phyloP scores from a whole-genome alignment of 2,329 filamentous ascomycete species.

The Penicillium hesseltinei region DNA sequence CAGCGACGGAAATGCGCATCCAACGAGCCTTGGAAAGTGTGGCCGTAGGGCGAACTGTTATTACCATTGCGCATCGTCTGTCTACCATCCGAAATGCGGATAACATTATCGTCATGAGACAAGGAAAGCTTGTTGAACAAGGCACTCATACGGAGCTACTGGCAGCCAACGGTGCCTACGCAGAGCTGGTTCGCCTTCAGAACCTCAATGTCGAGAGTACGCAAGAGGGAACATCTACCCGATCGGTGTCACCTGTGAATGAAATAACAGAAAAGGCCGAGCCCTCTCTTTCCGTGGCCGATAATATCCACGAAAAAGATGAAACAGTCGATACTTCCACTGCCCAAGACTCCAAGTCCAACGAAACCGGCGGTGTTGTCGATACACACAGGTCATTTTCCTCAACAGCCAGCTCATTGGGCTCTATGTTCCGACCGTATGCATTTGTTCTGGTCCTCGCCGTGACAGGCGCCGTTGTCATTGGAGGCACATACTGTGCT shows the following conservation, averaged over 20 bases:
- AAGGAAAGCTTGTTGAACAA: conserved; percentile 46
- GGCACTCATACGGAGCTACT: conserved; percentile 43
- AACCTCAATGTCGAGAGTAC: conserved; percentile 2
- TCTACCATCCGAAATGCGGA: conserved; percentile 17
- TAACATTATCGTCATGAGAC: conserved; percentile 17
- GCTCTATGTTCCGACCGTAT: conserved; percentile 11
- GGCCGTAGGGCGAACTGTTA: conserved; percentile 42
- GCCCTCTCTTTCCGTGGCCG: neutral
- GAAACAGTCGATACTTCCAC: neutral
- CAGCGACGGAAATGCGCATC: conserved; percentile 30
- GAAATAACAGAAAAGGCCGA: conserved; percentile 4
- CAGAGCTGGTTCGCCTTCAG: conserved; percentile 6
- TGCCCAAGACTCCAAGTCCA: neutral
- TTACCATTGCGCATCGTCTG: conserved; percentile 42
- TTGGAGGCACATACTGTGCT: conserved; percentile 58
- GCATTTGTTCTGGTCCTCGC: neutral
- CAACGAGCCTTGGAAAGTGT: conserved; percentile 10
- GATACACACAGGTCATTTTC: neutral
- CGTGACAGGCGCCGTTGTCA: conserved; percentile 54
- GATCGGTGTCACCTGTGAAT: conserved; percentile 3
- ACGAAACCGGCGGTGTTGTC: neutral
- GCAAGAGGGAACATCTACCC: neutral
- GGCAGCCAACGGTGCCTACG: conserved; percentile 9
- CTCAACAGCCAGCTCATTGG: conserved; percentile 45
- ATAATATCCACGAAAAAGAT: neutral